A percentile compares a stretch with the other conserved stretches of the same genome.
Conservation (phyloP, 306 rosid genomes). For the Spatholobus suberectus region DNA sequence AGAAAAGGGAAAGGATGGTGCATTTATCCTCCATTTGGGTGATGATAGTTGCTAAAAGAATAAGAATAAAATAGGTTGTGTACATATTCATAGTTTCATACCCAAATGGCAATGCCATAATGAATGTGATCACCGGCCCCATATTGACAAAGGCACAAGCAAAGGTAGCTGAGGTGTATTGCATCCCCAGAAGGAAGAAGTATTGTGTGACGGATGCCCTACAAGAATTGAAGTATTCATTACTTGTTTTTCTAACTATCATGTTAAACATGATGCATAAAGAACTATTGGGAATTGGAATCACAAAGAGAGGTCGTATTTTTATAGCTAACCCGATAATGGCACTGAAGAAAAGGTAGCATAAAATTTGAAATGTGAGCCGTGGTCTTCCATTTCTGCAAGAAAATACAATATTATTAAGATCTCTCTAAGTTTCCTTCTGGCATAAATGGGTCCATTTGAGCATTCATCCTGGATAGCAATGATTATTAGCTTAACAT, state of each 20-base stretch:
- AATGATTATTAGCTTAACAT: background rate
- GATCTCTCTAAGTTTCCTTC: background rate
- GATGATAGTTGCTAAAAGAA: background rate
- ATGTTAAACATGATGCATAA: conserved; percentile 12
- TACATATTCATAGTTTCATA: conserved; percentile 35
- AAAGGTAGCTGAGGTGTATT: conserved; percentile 91
- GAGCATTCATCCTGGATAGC: conserved; percentile 8
- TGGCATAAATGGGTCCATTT: background rate
- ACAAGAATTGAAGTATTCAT: conserved; percentile 13
- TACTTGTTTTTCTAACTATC: background rate
- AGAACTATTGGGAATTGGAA: background rate
- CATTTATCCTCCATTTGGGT: conserved; percentile 2
- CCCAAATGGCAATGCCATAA: conserved; percentile 90
- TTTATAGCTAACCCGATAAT: conserved; percentile 70
- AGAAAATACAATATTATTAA: conserved; percentile 25
- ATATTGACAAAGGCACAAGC: conserved; percentile 86
- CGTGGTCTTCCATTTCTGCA: conserved; percentile 71
- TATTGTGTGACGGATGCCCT: conserved; percentile 89
- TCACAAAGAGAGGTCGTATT: background rate
- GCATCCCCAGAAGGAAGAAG: conserved; percentile 84
- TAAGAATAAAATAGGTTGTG: background rate
- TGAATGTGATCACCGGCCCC: conserved; percentile 78
- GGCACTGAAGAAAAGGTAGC: conserved; percentile 88
- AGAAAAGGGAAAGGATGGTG: background rate
- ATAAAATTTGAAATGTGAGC: conserved; percentile 68